Conservation (phyloP, 2,329 filamentous ascomycete species). For the Lachnellula occidentalis region DNA sequence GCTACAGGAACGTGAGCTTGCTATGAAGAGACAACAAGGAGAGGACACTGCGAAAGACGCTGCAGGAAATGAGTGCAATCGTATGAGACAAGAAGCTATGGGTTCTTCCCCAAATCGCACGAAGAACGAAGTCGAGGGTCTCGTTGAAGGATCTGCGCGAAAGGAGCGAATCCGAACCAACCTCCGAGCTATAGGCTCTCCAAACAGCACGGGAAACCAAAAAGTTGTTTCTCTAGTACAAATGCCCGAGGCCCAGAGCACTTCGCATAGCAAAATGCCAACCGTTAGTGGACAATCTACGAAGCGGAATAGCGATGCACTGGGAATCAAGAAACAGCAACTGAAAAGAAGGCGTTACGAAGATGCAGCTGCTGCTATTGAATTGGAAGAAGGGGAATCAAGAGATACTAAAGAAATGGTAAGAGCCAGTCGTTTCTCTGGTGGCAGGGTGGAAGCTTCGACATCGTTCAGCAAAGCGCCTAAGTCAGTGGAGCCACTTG, state of each 20-base stretch:
- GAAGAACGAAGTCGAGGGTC: too few species aligned
- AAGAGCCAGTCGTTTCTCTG: neutral
- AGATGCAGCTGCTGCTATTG: neutral
- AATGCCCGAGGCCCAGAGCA: neutral
- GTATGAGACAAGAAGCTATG: too few species aligned
- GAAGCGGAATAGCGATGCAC: neutral
- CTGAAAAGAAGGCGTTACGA: neutral
- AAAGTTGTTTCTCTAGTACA: neutral
- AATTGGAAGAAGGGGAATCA: constrained; percentile 2
- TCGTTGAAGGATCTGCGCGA: too few species aligned
- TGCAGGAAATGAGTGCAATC: too few species aligned
- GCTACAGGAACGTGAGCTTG: too few species aligned
- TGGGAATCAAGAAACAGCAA: neutral
- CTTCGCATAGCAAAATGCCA: neutral
- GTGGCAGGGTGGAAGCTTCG: neutral
- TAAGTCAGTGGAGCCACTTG: neutral
- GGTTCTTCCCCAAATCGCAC: too few species aligned
- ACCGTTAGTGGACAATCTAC: neutral
- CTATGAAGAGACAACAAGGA: too few species aligned
- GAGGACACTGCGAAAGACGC: too few species aligned
- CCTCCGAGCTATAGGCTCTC: too few species aligned
- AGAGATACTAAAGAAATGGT: constrained; percentile 11
- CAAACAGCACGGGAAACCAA: too few species aligned
- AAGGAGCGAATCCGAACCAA: too few species aligned
- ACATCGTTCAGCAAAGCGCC: neutral